Percentiles rank a stretch among this genome's conserved stretches.
These are phyloP conservation scores for Panicum miliaceum DNA, from an alignment of 176 grass and related monocot species.

Conservation along the genomic window DNA sequence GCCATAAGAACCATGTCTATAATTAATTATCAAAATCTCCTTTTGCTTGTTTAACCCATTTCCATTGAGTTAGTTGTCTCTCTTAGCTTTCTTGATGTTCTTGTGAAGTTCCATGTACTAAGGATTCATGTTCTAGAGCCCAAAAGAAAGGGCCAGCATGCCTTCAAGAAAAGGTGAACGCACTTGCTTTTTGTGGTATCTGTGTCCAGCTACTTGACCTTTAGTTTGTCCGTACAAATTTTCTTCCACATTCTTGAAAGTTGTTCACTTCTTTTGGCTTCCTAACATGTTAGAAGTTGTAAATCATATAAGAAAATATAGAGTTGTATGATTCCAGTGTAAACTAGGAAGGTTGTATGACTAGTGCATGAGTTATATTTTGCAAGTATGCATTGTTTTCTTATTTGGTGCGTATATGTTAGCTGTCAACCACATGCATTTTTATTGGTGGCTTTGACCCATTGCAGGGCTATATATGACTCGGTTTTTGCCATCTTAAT, in stretches of 20 bases:
- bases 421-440: background rate
- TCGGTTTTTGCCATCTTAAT: conserved; percentile 34
- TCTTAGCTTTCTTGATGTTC: background rate
- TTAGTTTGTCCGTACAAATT: background rate
- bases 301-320: conserved; percentile 1
- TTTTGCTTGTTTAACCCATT: conserved; percentile 16
- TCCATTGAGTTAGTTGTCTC: background rate
- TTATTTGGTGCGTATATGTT: conserved; percentile 27
- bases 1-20: too few relatives aligned
- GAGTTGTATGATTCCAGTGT: background rate
- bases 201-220: background rate
- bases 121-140: conserved; percentile 19
- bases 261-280: conserved; percentile 7
- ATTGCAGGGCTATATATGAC: background rate
- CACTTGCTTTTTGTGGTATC: conserved; percentile 1
- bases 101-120: too few relatives aligned
- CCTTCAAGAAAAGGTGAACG: conserved; percentile 1
- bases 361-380: background rate
- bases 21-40: background rate
- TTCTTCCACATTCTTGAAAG: background rate
- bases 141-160: conserved; percentile 2
- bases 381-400: background rate
- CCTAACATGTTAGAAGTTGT: background rate
- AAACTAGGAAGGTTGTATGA: conserved; percentile 25
- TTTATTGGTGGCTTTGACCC: background rate